phyloP scores from a whole-genome alignment of 768 basidiomycete species.

The Calvatia gigantea region DNA sequence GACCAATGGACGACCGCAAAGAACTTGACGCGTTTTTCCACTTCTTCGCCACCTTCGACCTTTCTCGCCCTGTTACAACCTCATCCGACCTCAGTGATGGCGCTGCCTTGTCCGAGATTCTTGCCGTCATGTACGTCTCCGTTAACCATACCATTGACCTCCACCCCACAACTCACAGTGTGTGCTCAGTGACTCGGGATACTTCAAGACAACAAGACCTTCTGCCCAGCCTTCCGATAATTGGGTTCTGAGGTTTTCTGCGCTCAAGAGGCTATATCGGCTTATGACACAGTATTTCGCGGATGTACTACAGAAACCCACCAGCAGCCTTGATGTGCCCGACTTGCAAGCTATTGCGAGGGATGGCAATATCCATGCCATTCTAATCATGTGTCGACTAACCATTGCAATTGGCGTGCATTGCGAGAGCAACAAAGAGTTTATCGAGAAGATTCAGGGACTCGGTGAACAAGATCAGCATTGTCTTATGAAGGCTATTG shows the following conservation, averaged over 20 bases:
- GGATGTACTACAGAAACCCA: constrained; percentile 79
- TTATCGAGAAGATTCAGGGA: constrained; percentile 86
- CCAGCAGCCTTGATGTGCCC: constrained; percentile 77
- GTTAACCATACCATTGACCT: neutral
- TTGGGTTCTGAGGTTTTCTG: constrained; percentile 84
- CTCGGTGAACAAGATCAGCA: constrained; percentile 84
- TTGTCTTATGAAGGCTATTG: constrained; percentile 89
- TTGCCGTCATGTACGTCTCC: constrained; percentile 66
- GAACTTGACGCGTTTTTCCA: constrained; percentile 81
- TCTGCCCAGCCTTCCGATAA: constrained; percentile 71
- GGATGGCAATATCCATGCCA: constrained; percentile 60
- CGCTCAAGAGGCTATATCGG: constrained; percentile 82
- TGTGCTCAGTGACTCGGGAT: constrained; percentile 64
- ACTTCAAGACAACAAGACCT: constrained; percentile 65
- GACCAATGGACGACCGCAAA: constrained; percentile 10
- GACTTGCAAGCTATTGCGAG: constrained; percentile 85
- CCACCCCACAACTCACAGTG: neutral
- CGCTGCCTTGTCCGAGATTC: constrained; percentile 68
- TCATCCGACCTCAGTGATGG: constrained; percentile 80
- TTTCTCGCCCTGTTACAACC: constrained; percentile 58
- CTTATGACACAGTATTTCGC: constrained; percentile 87
- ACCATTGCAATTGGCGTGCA: constrained; percentile 87
- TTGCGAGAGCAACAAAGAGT: constrained; percentile 82
- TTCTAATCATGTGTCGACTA: constrained; percentile 73
- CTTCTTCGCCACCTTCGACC: constrained; percentile 73